These are phyloP conservation scores for Colletotrichum liaoningense DNA, from an alignment of 2,329 filamentous ascomycete species.

Conservation along the genomic window DNA sequence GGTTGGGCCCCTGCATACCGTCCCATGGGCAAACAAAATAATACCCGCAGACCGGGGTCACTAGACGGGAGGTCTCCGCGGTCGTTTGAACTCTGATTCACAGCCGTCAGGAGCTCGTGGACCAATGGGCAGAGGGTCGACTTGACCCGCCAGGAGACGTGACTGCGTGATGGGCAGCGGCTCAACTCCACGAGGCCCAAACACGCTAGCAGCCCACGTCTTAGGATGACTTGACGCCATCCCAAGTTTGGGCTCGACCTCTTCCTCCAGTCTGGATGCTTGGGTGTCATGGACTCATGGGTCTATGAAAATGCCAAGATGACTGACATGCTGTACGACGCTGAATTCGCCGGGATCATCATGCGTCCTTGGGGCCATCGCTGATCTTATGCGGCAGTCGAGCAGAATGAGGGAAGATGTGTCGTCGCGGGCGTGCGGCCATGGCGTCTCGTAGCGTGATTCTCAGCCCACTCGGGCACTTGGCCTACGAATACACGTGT, in stretches of 20 bases:
- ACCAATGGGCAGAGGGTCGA: background rate
- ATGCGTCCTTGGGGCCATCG: background rate
- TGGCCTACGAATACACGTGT: too few species aligned
- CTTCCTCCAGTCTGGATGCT: background rate
- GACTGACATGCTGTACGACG: background rate
- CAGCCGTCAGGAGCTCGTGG: constrained; percentile 16
- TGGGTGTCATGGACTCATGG: background rate
- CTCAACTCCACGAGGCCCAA: constrained; percentile 27
- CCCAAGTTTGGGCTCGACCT: constrained; percentile 6
- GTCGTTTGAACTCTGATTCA: constrained; percentile 24
- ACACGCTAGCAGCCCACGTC: constrained; percentile 14
- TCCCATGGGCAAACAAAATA: constrained; percentile 24
- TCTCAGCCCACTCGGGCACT: background rate
- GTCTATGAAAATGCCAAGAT: background rate
- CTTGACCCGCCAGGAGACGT: background rate
- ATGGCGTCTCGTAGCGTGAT: background rate
- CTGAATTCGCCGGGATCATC: background rate
- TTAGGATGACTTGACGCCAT: constrained; percentile 29
- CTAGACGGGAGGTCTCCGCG: constrained; percentile 15
- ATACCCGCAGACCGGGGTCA: constrained; percentile 6
- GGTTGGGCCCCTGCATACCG: constrained; percentile 14
- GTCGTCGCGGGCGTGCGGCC: background rate
- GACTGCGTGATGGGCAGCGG: background rate
- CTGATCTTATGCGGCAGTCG: background rate
- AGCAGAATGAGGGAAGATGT: background rate